These are phyloP conservation scores for Yamadazyma ubonensis DNA, from an alignment of 805 yeast species.

Conservation along the genomic window DNA sequence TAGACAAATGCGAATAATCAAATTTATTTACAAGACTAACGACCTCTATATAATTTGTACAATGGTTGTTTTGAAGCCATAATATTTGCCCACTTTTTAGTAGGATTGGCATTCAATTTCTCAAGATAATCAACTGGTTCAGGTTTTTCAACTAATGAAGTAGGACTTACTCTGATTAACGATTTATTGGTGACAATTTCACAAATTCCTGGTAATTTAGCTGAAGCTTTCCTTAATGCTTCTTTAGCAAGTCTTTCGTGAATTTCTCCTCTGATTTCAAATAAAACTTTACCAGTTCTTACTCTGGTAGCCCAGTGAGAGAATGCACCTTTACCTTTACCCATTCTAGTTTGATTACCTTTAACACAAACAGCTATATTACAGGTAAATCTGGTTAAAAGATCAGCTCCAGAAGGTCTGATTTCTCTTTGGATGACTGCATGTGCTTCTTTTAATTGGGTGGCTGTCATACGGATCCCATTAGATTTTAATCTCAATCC, in stretches of 20 bases:
- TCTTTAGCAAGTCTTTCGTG: conserved; percentile 91
- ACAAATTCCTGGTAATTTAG: conserved; percentile 87
- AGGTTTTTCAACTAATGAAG: conserved; percentile 49
- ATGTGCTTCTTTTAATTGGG: conserved; percentile 89
- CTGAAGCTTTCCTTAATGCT: conserved; percentile 85
- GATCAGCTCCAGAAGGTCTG: conserved; percentile 71
- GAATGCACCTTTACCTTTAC: conserved; percentile 97
- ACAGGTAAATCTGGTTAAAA: conserved; percentile 79
- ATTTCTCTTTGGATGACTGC: conserved; percentile 78
- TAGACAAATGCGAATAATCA: no score
- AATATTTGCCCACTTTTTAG: conserved; percentile 59
- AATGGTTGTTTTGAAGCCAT: conserved; percentile 49
- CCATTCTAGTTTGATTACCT: conserved; percentile 99
- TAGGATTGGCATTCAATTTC: conserved; percentile 56
- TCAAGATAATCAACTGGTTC: conserved; percentile 53
- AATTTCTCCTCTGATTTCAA: conserved; percentile 77
- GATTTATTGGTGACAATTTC: conserved; percentile 73
- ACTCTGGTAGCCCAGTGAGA: conserved; percentile 97
- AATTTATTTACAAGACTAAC: conserved; percentile 32
- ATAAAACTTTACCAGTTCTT: conserved; percentile 90
- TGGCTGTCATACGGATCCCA: conserved; percentile 82
- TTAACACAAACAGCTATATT: conserved; percentile 90
- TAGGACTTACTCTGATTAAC: conserved; percentile 70
- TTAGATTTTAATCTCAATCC: conserved; percentile 88
- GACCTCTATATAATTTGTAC: conserved; percentile 61